phyloP scores from a whole-genome alignment of 2,329 filamentous ascomycete species.

The Paraconiothyrium sp. region DNA sequence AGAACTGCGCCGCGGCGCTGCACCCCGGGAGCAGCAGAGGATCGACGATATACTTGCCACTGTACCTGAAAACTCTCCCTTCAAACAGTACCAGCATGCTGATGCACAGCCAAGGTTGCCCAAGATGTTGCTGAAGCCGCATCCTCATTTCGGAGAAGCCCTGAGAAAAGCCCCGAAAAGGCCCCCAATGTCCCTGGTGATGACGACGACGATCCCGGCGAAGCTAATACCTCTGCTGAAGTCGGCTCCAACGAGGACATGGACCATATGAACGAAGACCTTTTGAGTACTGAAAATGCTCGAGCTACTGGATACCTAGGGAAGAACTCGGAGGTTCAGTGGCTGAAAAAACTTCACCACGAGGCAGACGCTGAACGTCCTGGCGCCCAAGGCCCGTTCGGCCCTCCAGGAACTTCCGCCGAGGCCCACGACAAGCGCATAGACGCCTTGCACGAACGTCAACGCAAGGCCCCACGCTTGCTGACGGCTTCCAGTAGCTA shows the following conservation, averaged over 20 bases:
- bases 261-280: constrained; percentile 36
- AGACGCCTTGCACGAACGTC: constrained; percentile 22
- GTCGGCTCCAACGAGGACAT: constrained; percentile 37
- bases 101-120: constrained; percentile 17
- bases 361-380: constrained; percentile 14
- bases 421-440: constrained; percentile 26
- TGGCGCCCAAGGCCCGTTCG: constrained; percentile 24
- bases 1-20: constrained; percentile 28
- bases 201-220: constrained; percentile 24
- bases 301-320: constrained; percentile 40
- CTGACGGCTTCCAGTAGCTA: constrained; percentile 29
- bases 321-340: constrained; percentile 36
- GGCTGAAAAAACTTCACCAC: constrained; percentile 31
- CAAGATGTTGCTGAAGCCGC: constrained; percentile 34
- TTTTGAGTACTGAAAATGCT: constrained; percentile 29
- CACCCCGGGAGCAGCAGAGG: constrained; percentile 19
- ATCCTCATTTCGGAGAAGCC: constrained; percentile 21
- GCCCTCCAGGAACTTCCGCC: constrained; percentile 26
- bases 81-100: neutral
- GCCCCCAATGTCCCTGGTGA: constrained; percentile 13
- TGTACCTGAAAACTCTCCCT: constrained; percentile 19
- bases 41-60: constrained; percentile 34
- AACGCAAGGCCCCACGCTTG: constrained; percentile 18
- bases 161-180: constrained; percentile 19
- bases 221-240: constrained; percentile 32